Evolutionary conservation across 116 monocot species (phyloP), one percentile per base, ranked within the genome.

Genomic region (Zostera marina): DNA sequence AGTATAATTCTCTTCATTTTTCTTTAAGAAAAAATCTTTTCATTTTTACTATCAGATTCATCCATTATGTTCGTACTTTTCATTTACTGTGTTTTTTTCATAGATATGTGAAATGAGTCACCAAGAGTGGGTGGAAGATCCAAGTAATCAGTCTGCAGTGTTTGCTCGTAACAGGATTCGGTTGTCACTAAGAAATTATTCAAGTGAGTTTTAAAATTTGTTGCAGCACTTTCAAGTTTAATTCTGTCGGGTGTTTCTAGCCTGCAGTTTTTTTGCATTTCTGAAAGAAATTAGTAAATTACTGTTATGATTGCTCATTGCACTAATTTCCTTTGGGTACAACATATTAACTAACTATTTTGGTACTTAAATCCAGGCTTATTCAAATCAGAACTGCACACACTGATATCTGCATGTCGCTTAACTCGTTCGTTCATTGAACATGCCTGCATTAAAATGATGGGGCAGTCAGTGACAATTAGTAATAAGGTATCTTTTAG

Each of bases 81-180:
- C 15, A 41, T 42, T 14, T 43, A 2, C 22, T 12, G 0, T 17
- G 9, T 49, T 47, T 25, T 19, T 48, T 72, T 14, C 66, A 24
- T 59, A 98, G 98, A 81, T 86, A 76, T 98, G 98, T 69, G 45
- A 67, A 81, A 66, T 60, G 46, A 61, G 47, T 44, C 52, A 75
- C 54, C 83, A 73, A 70, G 70, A 65, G 19, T 90, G 78, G 85
- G 90, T 98, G 22, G 98, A 98, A 73, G 98, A 98, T 78, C 98
- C 98, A 63, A 83, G 86, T 54, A 98, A 98, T 47, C 79, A 73
- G 66, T 83, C 70, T 58, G 61, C 57, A 54, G 47, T 82, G 42
- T 98, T 80, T 80, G 70, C 73, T 62, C 80, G 90, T 38, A 98
- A 98, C 49, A 80, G 98, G 54, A 89, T 98, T 38, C 98, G 98